Conservation (phyloP, 2,329 filamentous ascomycete genomes). For the Verticillium isaacii region DNA sequence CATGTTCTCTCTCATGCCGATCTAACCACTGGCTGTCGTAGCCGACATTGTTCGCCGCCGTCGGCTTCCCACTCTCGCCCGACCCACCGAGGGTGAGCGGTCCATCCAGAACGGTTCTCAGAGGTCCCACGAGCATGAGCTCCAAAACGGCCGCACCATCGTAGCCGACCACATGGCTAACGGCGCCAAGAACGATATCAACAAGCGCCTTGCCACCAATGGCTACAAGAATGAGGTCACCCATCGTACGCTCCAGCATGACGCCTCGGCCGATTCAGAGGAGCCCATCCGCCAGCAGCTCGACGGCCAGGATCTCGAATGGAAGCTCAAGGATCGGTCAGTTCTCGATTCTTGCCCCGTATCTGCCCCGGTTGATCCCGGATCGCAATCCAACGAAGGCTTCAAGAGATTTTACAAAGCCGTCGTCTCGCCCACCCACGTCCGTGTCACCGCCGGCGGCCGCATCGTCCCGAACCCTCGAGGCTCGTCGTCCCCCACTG, state of each 20-base stretch:
- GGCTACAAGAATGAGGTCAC: not conserved
- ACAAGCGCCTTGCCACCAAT: not conserved
- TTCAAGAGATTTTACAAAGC: slow-evolving; percentile 65
- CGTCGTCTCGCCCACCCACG: slow-evolving; percentile 62
- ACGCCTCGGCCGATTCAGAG: not conserved
- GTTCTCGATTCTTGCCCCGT: slow-evolving; percentile 30
- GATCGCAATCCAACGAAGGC: slow-evolving; percentile 57
- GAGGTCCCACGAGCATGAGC: not conserved
- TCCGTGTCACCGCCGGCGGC: slow-evolving; percentile 63
- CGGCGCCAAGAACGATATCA: not conserved
- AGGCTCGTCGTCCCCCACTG: slow-evolving; percentile 44
- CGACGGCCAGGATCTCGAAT: slow-evolving; percentile 36
- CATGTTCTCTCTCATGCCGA: not conserved
- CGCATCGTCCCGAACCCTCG: slow-evolving; percentile 63
- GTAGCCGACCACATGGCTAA: not conserved
- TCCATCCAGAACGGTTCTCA: not conserved
- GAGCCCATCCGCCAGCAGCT: slow-evolving; percentile 20
- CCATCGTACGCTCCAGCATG: not conserved
- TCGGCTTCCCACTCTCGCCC: not conserved
- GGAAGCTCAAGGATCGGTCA: slow-evolving; percentile 19
- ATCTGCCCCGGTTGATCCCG: slow-evolving; percentile 46
- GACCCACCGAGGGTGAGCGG: not conserved
- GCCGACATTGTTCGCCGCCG: slow-evolving; percentile 8
- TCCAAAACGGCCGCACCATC: not conserved
- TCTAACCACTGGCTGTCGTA: slow-evolving; percentile 1